These are phyloP conservation scores for Yarrowia galli DNA, from an alignment of 1,139 yeast species.

Conservation along the genomic window DNA sequence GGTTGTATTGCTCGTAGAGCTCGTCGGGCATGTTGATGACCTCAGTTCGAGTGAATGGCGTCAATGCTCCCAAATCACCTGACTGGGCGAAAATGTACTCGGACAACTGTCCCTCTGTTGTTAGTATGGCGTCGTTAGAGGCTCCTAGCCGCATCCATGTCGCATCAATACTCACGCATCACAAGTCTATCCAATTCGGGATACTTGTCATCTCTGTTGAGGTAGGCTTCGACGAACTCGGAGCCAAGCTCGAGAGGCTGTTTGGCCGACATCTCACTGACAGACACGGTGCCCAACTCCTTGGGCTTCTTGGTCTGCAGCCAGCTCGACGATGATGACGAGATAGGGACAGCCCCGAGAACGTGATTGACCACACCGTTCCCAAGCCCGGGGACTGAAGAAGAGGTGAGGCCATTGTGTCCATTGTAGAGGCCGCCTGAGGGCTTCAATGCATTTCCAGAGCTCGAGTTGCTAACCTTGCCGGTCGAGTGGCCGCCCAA, in stretches of 20 bases:
- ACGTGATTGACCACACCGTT: slow-evolving; percentile 29
- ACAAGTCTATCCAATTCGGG: slow-evolving; percentile 53
- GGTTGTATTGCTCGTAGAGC: slow-evolving; percentile 74
- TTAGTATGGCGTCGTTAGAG: not conserved
- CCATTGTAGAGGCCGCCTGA: slow-evolving; percentile 17
- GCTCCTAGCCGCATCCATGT: not conserved
- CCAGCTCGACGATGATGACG: slow-evolving; percentile 26
- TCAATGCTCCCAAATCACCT: slow-evolving; percentile 54
- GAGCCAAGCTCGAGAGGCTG: slow-evolving; percentile 51
- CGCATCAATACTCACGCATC: slow-evolving; percentile 42
- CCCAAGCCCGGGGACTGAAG: slow-evolving; percentile 8
- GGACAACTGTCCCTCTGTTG: slow-evolving; percentile 45
- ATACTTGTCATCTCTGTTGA: slow-evolving; percentile 50
- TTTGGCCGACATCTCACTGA: slow-evolving; percentile 40
- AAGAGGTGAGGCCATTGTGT: slow-evolving; percentile 6
- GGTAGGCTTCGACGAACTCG: slow-evolving; percentile 50
- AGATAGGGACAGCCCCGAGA: slow-evolving; percentile 23
- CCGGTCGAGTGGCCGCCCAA: slow-evolving; percentile 16
- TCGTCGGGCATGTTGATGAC: slow-evolving; percentile 82
- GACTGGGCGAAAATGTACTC: slow-evolving; percentile 45
- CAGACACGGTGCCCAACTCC: slow-evolving; percentile 39
- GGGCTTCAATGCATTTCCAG: slow-evolving; percentile 34
- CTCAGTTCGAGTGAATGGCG: slow-evolving; percentile 78
- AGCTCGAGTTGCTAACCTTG: slow-evolving; percentile 36
- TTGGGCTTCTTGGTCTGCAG: slow-evolving; percentile 34